Conservation (phyloP, 106 monocot genomes). For the Agapanthus africanus region DNA sequence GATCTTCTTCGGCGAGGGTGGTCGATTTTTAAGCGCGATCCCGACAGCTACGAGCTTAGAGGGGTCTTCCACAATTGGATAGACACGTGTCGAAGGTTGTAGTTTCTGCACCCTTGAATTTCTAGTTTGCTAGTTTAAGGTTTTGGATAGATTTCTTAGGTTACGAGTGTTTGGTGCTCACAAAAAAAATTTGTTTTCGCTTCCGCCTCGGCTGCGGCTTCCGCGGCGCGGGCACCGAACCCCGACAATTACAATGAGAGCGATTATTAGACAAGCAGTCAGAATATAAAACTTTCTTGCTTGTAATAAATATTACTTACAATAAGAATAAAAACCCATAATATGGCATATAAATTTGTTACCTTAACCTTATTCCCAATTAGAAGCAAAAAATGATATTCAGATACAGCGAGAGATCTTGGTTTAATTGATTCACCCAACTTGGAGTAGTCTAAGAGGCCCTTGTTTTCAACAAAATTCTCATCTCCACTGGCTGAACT, state of each 20-base stretch:
- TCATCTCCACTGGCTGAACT: conserved; percentile 90
- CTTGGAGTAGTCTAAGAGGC: conserved; percentile 70
- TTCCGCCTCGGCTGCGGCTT: too few relatives aligned
- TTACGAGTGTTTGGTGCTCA: too few relatives aligned
- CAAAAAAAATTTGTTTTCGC: too few relatives aligned
- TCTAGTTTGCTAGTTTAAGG: too few relatives aligned
- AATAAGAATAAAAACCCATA: neutral
- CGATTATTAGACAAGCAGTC: neutral
- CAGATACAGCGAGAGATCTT: conserved; percentile 79
- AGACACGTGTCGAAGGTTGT: too few relatives aligned
- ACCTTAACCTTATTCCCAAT: conserved; percentile 86
- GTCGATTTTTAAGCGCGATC: too few relatives aligned
- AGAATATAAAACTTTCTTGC: neutral
- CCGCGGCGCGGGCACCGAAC: too few relatives aligned
- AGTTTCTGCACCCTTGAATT: too few relatives aligned
- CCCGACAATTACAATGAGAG: neutral
- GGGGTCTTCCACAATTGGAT: too few relatives aligned
- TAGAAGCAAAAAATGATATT: conserved; percentile 95
- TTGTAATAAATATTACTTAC: neutral
- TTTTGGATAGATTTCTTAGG: too few relatives aligned
- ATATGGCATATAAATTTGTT: conserved; percentile 7
- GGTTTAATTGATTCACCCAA: conserved; percentile 68
- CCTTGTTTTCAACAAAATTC: conserved; percentile 99
- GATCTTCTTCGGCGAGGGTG: too few relatives aligned
- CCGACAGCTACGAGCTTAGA: too few relatives aligned